Conservation (phyloP, 2,329 filamentous ascomycete species). For the Colletotrichum horii region DNA sequence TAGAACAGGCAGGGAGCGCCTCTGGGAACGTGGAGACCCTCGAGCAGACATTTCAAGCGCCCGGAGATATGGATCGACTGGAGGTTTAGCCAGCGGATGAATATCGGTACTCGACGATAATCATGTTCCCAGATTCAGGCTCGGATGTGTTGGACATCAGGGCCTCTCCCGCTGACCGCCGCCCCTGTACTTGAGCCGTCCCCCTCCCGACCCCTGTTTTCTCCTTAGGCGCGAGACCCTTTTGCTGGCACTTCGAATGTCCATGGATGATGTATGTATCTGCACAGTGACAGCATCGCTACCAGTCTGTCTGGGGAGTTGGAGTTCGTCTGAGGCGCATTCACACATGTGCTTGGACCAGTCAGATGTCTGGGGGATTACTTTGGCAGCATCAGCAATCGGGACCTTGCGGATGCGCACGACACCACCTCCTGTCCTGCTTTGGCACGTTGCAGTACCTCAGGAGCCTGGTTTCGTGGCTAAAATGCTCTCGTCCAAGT, state of each 20-base stretch:
- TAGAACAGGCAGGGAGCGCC: neutral
- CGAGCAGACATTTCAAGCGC: neutral
- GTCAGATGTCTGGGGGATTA: neutral
- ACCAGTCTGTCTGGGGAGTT: neutral
- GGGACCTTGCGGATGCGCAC: neutral
- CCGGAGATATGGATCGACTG: neutral
- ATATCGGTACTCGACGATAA: neutral
- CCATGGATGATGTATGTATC: neutral
- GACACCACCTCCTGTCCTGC: neutral
- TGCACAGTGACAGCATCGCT: neutral
- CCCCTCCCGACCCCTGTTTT: neutral
- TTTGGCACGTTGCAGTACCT: neutral
- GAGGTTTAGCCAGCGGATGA: neutral
- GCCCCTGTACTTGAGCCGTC: neutral
- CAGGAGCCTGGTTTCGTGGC: neutral
- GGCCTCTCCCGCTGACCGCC: neutral
- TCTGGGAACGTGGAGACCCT: too few relatives aligned
- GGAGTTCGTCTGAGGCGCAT: neutral
- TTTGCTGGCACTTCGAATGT: neutral
- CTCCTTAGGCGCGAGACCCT: neutral
- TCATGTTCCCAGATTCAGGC: neutral
- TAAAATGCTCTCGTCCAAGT: neutral
- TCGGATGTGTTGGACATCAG: neutral
- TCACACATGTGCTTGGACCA: neutral
- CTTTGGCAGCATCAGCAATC: neutral